Percentiles rank a stretch among this genome's conserved stretches.
phyloP scores from a whole-genome alignment of 768 basidiomycete genomes.

The Hygrocybe punicea region DNA sequence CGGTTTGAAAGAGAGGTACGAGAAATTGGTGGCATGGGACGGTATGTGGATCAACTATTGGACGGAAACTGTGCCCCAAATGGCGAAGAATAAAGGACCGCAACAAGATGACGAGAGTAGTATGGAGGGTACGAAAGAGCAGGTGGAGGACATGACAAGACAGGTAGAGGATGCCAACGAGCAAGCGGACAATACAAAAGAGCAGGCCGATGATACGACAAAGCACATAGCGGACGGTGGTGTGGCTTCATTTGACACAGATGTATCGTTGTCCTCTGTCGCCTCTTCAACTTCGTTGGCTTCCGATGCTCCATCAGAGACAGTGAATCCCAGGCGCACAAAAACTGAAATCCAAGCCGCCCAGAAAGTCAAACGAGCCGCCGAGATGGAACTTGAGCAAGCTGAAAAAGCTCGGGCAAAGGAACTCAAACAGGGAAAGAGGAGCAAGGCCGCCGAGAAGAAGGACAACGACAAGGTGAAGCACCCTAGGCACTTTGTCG shows the following conservation, averaged over 20 bases:
- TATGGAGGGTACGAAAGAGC: background rate
- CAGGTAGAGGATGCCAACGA: too few relatives aligned
- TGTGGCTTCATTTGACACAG: too few relatives aligned
- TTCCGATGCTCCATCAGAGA: too few relatives aligned
- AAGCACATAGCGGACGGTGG: too few relatives aligned
- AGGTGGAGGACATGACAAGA: too few relatives aligned
- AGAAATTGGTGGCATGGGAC: conserved; percentile 44
- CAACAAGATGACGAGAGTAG: background rate
- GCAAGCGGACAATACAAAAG: too few relatives aligned
- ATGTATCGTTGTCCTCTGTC: background rate
- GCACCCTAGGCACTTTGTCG: conserved; percentile 46
- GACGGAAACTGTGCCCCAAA: conserved; percentile 44
- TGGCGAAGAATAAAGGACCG: conserved; percentile 6
- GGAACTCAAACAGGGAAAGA: conserved; percentile 13
- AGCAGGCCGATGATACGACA: too few relatives aligned
- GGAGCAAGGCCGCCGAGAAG: conserved; percentile 18
- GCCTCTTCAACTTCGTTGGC: background rate
- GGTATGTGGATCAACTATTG: conserved; percentile 60
- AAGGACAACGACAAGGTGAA: conserved; percentile 23
- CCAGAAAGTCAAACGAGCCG: background rate
- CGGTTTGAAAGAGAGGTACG: conserved; percentile 50
- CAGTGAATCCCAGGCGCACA: too few relatives aligned
- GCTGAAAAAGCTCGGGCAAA: background rate
- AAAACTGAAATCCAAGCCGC: too few relatives aligned
- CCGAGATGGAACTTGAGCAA: background rate